Base-by-base conservation (phyloP, 2,329 filamentous ascomycete species). In the Aspergillus transmontanensis region DNA sequence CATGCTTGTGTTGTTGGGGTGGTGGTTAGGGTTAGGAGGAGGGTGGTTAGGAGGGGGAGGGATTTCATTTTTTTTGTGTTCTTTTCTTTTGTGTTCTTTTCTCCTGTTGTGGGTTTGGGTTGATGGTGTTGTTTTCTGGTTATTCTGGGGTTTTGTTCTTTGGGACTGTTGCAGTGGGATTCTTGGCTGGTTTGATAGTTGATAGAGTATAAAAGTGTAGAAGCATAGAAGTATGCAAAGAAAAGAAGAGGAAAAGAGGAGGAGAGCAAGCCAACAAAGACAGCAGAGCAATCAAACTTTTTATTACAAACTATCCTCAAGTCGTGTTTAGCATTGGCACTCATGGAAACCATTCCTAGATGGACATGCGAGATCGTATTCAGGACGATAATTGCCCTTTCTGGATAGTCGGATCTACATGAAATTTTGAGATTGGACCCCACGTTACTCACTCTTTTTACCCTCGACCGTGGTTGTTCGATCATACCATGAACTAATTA, bases 1-100 rank as follows among this genome's bases (percentile, higher is more conserved):
- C 64, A 66, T 4, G 54, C 62, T 6, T 57, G 55, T 6, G 53
- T 51, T 6, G 34, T 39, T 23, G 57, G 39, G 14, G 61, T 16
- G 6, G 36, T 30, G 23, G 14, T 30, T 26, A 50, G 46, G 26
- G 46, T 50, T 19, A 50, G 46, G 26, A 50, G 46, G 46, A 50
- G 26, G 14, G 46, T 30, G 12, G n/a, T 21, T 9, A 46, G 16
- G 39, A 41, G 16, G 39, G 12, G 45, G 45, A 48, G 45, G 45
- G 45, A 14, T 26, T 48, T 48, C 45, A 48, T 48, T n/a, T n/a
- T n/a, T n/a, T n/a, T n/a, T 50, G n/a, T 9, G 9, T 5, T 48
- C 14, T 46, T 46, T 10, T 26, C 5, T 46, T 16, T 14, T 26
- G 2, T 30, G n/a, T 50, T 28, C 7, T 12, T 19, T 30, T 26